These are phyloP conservation scores for Kodamaea lidongshanica DNA, from an alignment of 805 yeast species.

Conservation along the genomic window DNA sequence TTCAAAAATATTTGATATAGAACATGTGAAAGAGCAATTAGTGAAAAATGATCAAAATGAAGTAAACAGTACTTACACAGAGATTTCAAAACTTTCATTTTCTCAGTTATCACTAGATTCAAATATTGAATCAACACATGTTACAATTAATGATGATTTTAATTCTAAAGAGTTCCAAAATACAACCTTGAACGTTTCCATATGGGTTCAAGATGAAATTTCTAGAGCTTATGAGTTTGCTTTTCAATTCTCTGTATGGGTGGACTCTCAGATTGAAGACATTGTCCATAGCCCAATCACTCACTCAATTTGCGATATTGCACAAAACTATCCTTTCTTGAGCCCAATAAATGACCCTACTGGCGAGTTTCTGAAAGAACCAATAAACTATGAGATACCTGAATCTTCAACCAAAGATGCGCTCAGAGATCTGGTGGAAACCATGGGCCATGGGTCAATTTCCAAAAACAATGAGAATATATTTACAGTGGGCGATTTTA, in stretches of 20 bases:
- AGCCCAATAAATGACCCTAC: not conserved
- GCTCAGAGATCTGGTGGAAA: slow-evolving; percentile 1
- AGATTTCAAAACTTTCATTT: slow-evolving; percentile 26
- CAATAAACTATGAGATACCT: not conserved
- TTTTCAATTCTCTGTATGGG: slow-evolving; percentile 25
- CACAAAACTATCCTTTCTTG: too few species aligned
- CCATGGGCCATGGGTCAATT: not conserved
- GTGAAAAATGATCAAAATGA: slow-evolving; percentile 7
- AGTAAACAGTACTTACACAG: slow-evolving; percentile 9
- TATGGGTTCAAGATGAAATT: slow-evolving; percentile 20
- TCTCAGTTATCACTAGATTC: slow-evolving; percentile 22
- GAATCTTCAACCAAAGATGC: slow-evolving; percentile 6
- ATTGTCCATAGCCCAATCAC: too few species aligned
- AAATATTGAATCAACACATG: slow-evolving; percentile 13
- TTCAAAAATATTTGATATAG: slow-evolving; percentile 11
- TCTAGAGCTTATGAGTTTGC: slow-evolving; percentile 12
- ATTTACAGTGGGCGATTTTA: slow-evolving; percentile 15
- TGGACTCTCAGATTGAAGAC: slow-evolving; percentile 10
- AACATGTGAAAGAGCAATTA: slow-evolving; percentile 10
- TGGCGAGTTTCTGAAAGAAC: not conserved
- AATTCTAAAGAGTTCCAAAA: slow-evolving; percentile 11
- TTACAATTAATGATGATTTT: slow-evolving; percentile 25
- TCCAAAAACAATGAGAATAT: not conserved
- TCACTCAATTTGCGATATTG: too few species aligned
- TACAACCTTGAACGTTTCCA: slow-evolving; percentile 16